Percentiles rank a stretch among this genome's conserved stretches.
Evolutionary conservation across 2,329 filamentous ascomycete genomes (phyloP).

Genomic region (Corynespora cassiicola): DNA sequence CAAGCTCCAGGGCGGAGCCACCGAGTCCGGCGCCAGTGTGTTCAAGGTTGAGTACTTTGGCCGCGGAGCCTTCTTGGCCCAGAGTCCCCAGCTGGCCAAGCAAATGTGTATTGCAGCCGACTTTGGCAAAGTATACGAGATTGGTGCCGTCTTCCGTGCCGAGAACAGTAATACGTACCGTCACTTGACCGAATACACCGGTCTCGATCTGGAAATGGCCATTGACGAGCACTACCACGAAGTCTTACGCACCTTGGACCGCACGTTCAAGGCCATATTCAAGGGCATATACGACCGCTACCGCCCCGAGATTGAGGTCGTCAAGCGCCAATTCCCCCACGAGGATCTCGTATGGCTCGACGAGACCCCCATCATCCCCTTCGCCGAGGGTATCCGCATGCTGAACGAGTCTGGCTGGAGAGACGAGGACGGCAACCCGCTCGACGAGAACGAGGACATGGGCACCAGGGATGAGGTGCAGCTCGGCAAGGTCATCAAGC

Average conservation of each 20-base stretch:
- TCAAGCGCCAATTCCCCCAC: slow-evolving; percentile 85
- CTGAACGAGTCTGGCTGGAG: slow-evolving; percentile 78
- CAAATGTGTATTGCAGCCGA: slow-evolving; percentile 92
- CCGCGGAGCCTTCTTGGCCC: slow-evolving; percentile 83
- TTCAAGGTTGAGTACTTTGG: slow-evolving; percentile 94
- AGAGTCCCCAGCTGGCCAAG: slow-evolving; percentile 90
- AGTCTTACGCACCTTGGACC: slow-evolving; percentile 78
- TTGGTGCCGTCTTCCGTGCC: slow-evolving; percentile 88
- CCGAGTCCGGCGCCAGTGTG: slow-evolving; percentile 88
- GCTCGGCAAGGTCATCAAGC: slow-evolving; percentile 81
- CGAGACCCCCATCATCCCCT: slow-evolving; percentile 80
- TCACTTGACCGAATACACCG: slow-evolving; percentile 93
- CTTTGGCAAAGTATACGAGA: slow-evolving; percentile 87
- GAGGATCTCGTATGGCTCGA: slow-evolving; percentile 88
- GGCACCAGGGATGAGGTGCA: slow-evolving; percentile 86
- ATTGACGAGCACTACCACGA: slow-evolving; percentile 91
- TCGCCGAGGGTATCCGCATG: slow-evolving; percentile 79
- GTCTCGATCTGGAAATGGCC: slow-evolving; percentile 90
- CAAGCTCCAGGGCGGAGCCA: slow-evolving; percentile 87
- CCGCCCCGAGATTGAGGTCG: slow-evolving; percentile 74
- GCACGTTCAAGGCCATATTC: slow-evolving; percentile 81
- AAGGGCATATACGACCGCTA: slow-evolving; percentile 72
- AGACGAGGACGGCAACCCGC: slow-evolving; percentile 75
- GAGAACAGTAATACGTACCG: slow-evolving; percentile 96
- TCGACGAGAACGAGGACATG: slow-evolving; percentile 79